Base-by-base conservation (phyloP, 2,329 filamentous ascomycete species). In the Talaromyces sp. region DNA sequence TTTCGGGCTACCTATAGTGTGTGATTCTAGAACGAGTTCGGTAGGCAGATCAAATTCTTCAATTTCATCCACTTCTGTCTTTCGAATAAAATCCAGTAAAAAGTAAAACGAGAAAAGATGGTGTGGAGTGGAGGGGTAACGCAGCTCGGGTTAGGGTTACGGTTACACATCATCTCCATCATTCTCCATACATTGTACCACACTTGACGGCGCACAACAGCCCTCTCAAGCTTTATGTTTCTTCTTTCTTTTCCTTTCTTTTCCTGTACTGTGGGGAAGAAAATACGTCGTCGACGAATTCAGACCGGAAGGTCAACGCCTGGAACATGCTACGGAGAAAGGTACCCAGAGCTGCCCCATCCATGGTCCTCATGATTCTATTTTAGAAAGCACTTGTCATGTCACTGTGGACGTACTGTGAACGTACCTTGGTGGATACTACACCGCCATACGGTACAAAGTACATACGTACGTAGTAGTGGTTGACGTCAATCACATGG, bases 401-500 rank as follows among this genome's bases (percentile, higher is more conserved):
- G 52, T 39, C 11, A 54, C 27, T 31, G 27, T 31, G 5, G 7
- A 6, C 5, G 5, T 7, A 31, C 27, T 31, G 27, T 31, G 27
- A 7, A 37, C n/a, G 50, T 52, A 31, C 45, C 45, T 49, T 52
- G 49, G 49, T 52, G 49, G 49, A 52, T n/a, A 50, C 47, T 31
- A n/a, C 27, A 4, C 16, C 14, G 24, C 8, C 27, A 52, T 31
- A 31, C 27, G 1, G 27, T 31, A 7, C 27, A 31, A 31, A 7
- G 27, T 31, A 7, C 7, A 31, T 31, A 8, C 24, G n/a, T n/a
- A 19, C n/a, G 27, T 19, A 54, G 49, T 24, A 50, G 9, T 62
- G 60, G 60, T 62, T 62, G 60, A 62, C 60, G 60, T 62, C 60
- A 62, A 54, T 24, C 31, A 37, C n/a, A 37, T 56, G 33, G 49